Percentiles rank a stretch among this genome's conserved stretches.
Conservation (phyloP, 2,329 filamentous ascomycete genomes). For the Calcarisporium arbuscula region DNA sequence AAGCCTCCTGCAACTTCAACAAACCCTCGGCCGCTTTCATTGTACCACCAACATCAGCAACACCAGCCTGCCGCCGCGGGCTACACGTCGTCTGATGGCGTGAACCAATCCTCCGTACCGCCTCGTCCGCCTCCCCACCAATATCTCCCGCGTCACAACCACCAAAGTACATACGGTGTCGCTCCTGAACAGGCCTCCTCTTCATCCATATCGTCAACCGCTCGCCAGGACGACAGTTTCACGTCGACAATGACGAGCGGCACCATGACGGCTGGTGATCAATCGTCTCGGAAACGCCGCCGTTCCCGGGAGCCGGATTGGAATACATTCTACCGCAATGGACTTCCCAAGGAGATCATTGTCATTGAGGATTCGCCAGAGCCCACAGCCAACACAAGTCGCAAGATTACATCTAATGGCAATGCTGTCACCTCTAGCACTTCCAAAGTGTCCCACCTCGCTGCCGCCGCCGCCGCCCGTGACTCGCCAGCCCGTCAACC, state of each 20-base stretch:
- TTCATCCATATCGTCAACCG: conserved; percentile 12
- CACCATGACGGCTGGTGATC: conserved; percentile 13
- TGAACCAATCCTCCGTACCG: conserved; percentile 22
- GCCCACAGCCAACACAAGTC: conserved; percentile 38
- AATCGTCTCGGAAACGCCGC: conserved; percentile 42
- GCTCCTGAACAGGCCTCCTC: conserved; percentile 12
- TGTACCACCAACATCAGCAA: too few relatives aligned
- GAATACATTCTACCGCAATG: conserved; percentile 76
- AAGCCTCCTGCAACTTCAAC: conserved; percentile 16
- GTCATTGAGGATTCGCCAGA: conserved; percentile 72
- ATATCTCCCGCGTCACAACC: conserved; percentile 12
- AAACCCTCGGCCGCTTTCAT: conserved; percentile 20
- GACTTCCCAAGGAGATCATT: conserved; percentile 77
- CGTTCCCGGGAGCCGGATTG: conserved; percentile 66
- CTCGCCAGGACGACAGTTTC: conserved; percentile 12
- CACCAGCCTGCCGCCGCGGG: conserved; percentile 21
- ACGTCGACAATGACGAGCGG: conserved; percentile 15
- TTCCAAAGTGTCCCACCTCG: too few relatives aligned
- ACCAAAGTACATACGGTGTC: too few relatives aligned
- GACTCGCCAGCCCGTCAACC: conserved; percentile 37
- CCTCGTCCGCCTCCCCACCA: conserved; percentile 25
- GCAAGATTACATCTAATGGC: conserved; percentile 32
- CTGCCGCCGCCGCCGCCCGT: conserved; percentile 19
- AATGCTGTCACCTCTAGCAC: conserved; percentile 22
- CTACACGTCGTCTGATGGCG: conserved; percentile 27